phyloP scores from a whole-genome alignment of 2,329 filamentous ascomycete genomes.

The Fusarium palustre region DNA sequence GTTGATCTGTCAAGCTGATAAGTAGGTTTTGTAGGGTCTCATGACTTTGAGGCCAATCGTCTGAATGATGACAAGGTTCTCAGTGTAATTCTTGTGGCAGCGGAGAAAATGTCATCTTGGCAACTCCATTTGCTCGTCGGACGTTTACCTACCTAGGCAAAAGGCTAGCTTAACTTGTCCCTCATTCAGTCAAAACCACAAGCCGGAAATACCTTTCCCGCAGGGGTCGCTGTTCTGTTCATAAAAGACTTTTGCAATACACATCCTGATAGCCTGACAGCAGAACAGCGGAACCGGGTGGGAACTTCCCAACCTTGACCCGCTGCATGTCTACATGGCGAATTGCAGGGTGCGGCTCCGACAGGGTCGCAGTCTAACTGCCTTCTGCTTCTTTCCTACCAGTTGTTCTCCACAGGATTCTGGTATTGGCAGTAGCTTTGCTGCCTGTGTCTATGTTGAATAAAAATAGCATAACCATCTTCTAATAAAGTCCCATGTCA shows the following conservation, averaged over 20 bases:
- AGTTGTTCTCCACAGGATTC: constrained; percentile 11
- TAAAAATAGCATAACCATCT: neutral
- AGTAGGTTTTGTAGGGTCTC: neutral
- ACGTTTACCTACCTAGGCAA: neutral
- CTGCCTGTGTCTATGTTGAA: neutral
- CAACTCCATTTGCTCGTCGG: neutral
- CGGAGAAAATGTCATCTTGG: neutral
- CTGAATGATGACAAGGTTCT: neutral
- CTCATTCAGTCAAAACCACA: neutral
- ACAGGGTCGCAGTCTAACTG: constrained; percentile 22
- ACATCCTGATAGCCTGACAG: constrained; percentile 7
- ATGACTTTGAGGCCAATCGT: neutral
- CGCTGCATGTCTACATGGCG: constrained; percentile 26
- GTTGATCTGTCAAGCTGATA: neutral
- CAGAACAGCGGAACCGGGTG: constrained; percentile 38
- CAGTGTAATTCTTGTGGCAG: neutral
- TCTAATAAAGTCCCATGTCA: neutral
- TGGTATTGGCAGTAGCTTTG: neutral
- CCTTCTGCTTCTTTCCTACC: constrained; percentile 4
- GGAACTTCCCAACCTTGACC: constrained; percentile 29
- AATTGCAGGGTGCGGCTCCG: constrained; percentile 35
- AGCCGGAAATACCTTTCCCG: neutral
- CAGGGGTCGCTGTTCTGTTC: neutral
- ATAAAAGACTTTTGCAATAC: neutral
- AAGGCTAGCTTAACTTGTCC: neutral